Evolutionary conservation across 2,329 filamentous ascomycete species (phyloP).

Genomic region (Ceratocystis colombiana): DNA sequence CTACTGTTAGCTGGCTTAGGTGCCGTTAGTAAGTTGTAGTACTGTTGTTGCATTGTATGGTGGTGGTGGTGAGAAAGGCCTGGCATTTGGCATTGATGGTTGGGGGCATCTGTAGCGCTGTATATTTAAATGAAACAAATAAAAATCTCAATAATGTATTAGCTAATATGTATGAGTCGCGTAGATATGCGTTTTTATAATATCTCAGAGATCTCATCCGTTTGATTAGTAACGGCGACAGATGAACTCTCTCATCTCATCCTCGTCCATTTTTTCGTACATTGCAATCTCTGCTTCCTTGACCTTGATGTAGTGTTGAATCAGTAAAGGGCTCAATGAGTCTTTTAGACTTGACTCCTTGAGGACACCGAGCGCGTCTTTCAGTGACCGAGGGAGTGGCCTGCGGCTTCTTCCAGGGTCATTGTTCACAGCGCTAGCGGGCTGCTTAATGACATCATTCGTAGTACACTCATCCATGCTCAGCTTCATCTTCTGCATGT

Average conservation of each 20-base stretch:
- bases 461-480: constrained; percentile 42
- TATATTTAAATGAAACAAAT: constrained; percentile 10
- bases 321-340: constrained; percentile 41
- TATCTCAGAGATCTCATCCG: neutral
- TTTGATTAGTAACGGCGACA: constrained; percentile 51
- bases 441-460: constrained; percentile 44
- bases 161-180: neutral
- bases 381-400: constrained; percentile 43
- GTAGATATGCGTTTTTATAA: neutral
- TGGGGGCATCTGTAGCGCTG: constrained; percentile 8
- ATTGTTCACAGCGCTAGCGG: constrained; percentile 30
- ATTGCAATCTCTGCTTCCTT: constrained; percentile 50
- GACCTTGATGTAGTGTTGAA: constrained; percentile 47
- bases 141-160: neutral
- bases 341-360: constrained; percentile 39
- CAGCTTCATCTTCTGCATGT: constrained; percentile 32
- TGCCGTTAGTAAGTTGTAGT: neutral
- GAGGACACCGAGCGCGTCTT: constrained; percentile 46
- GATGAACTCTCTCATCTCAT: constrained; percentile 47
- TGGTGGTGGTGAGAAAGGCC: neutral
- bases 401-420: neutral
- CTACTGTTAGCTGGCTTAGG: neutral
- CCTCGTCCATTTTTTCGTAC: constrained; percentile 40
- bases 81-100: constrained; percentile 13
- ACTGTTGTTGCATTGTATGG: constrained; percentile 15